Evolutionary conservation across 129 eudicot genomes (phyloP), one percentile per base, ranked within the genome.

Genomic region (Centaurea solstitialis): DNA sequence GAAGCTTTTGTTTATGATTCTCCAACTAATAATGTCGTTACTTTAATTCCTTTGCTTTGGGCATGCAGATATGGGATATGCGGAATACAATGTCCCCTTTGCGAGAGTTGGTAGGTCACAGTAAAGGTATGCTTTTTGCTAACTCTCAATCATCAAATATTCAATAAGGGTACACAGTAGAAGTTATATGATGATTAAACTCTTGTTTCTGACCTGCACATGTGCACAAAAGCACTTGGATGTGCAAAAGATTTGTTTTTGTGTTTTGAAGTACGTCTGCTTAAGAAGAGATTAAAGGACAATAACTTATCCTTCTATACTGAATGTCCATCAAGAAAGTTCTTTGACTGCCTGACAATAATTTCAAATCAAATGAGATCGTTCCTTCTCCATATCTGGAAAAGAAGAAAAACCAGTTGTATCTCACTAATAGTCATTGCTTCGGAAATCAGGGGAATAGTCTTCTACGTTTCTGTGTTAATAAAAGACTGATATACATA

Each of bases 21-120:
- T 35, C 15, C 43, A 23, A 28, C 20, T 45, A 33, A 53, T 4
- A 70, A 8, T 70, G 17, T 59, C 67, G n/a, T 70, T 74, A 41
- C 7, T 43, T 74, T 72, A 33, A 40, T 61, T 76, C 39, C 22
- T 22, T 70, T 69, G 39, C n/a, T 81, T 80, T 65, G 66, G 66
- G 67, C 62, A 18, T 90, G 80, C 93, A 95, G 99, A 83, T 92
- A 76, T 95, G 99, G 99, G 99, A 95, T 83, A 87, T 95, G 99
- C 84, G 98, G 75, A 92, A 95, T 83, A 85, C 89, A 66, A 92
- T 95, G 92, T 81, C 94, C 84, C 99, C 99, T 74, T 84, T 95
- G 64, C 89, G 87, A 80, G 99, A 92, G 79, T 87, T 95, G 75
- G 92, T 76, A 30, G 99, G 99, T 66, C 99, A 94, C 91, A 87